Evolutionary conservation across 768 basidiomycete species (phyloP), one percentile per base, ranked within the genome.

Genomic region (Lanmaoa pseudosensibilis): DNA sequence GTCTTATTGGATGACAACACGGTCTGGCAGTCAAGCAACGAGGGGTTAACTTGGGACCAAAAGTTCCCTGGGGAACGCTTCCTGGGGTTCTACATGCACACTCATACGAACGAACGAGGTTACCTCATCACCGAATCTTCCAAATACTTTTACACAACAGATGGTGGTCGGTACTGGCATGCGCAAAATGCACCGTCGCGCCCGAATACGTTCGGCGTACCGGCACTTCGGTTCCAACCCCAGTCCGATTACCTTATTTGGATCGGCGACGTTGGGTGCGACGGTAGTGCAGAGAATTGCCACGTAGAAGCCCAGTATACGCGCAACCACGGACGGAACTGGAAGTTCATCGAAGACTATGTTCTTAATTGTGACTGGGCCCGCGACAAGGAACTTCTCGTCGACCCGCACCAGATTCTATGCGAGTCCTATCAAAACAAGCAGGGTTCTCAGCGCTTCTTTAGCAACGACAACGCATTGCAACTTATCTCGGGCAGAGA

Each of bases 1-100:
- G 85, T 92, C 39, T 87, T 91, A 7, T 80, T 97, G 4, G 69
- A 70, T 2, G 94, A 98, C 65, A 72, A 84, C 58, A 80, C 83
- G 0, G 78, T 98, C 52, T 98, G 93, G 93, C 94, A 98, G 75
- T 97, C 94, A 1, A 85, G 84, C 64, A 98, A 94, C 68, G 95
- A 99, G 72, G 97, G 96, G 1, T 94, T 92, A 72, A 86, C 86
- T 0, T 99, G 96, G 95, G 79, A 80, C 41, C 86, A 84, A 56
- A 78, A 87, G 15, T 74, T 70, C 66, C 79, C 83, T 0, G 77
- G 75, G 1, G 78, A 87, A 56, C 81, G 78, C 16, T 90, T 98
- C 77, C 74, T 97, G 36, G 85, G 81, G 1, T 89, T 98, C 73
- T 90, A 90, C 64, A 90, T 95, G 76, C 96, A 99, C 77, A 74